phyloP scores from a whole-genome alignment of 805 yeast genomes.

The Saccharomycodes ludwigii region DNA sequence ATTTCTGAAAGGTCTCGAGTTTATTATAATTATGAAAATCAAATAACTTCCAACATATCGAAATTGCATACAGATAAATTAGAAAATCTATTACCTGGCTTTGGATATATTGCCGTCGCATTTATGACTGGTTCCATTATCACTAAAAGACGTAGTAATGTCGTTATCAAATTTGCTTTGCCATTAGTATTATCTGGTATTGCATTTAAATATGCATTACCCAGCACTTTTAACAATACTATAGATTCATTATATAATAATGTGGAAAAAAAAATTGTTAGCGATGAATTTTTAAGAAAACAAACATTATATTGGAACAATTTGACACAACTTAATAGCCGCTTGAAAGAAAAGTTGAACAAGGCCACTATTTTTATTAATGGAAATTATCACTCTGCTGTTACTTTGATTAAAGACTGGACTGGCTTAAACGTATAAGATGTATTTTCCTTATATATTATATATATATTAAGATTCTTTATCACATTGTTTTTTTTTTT shows the following conservation, averaged over 20 bases:
- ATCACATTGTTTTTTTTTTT: too few relatives aligned
- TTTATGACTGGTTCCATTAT: conserved; percentile 47
- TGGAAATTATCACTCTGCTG: conserved; percentile 2
- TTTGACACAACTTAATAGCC: not conserved
- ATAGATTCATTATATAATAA: conserved; percentile 32
- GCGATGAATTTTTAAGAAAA: conserved; percentile 10
- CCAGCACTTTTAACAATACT: conserved; percentile 43
- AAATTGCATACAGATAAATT: conserved; percentile 37
- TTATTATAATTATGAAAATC: too few relatives aligned
- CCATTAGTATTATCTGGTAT: conserved; percentile 41
- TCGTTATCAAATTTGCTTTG: conserved; percentile 32
- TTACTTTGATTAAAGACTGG: conserved; percentile 12
- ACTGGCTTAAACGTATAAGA: conserved; percentile 14
- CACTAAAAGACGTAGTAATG: conserved; percentile 37
- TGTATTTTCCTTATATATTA: too few relatives aligned
- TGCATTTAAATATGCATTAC: conserved; percentile 44
- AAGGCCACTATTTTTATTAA: conserved; percentile 2
- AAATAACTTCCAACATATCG: conserved; percentile 27
- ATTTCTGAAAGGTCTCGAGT: too few relatives aligned
- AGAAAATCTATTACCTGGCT: conserved; percentile 47
- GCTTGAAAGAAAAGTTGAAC: conserved; percentile 1
- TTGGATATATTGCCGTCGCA: conserved; percentile 43
- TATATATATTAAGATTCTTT: too few relatives aligned
- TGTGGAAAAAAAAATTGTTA: conserved; percentile 30
- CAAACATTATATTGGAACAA: conserved; percentile 1